Conservation (phyloP, 106 monocot species). For the Acorus calamus region DNA sequence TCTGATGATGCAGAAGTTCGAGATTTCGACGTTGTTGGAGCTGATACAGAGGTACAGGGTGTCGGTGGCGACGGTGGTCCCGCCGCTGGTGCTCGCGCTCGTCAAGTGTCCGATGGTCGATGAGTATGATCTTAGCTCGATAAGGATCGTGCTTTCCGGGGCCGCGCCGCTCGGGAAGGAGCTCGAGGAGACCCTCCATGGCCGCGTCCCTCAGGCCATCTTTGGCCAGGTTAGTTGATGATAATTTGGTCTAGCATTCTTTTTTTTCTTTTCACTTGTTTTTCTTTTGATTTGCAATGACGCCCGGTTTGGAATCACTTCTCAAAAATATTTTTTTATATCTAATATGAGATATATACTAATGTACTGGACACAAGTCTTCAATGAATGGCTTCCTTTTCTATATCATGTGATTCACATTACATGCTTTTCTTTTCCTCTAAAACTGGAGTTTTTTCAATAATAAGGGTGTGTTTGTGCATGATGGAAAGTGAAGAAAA, state of each 20-base stretch:
- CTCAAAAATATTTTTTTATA: too few species aligned
- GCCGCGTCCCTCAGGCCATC: conserved; percentile 62
- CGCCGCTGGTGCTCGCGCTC: conserved; percentile 79
- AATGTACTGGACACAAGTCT: too few species aligned
- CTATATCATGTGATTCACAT: too few species aligned
- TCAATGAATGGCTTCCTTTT: too few species aligned
- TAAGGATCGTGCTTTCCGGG: conserved; percentile 71
- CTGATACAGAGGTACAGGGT: conserved; percentile 49
- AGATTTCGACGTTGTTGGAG: conserved; percentile 52
- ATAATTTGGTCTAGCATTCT: too few species aligned
- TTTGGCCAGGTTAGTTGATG: conserved; percentile 61
- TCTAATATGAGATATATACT: too few species aligned
- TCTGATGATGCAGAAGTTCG: conserved; percentile 75
- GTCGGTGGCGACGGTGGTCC: conserved; percentile 78
- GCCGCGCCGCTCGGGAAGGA: conserved; percentile 92
- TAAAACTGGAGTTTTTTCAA: background rate
- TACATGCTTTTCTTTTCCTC: too few species aligned
- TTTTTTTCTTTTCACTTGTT: too few species aligned
- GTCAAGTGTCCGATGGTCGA: conserved; percentile 68
- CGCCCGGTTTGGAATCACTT: too few species aligned
- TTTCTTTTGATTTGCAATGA: too few species aligned
- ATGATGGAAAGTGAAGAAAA: too few species aligned
- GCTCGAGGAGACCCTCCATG: conserved; percentile 44
- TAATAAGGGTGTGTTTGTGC: too few species aligned
- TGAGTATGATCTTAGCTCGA: conserved; percentile 57